Conservation (phyloP, 371 early-diverging fungal genomes). For the Rhizopus delemar region DNA sequence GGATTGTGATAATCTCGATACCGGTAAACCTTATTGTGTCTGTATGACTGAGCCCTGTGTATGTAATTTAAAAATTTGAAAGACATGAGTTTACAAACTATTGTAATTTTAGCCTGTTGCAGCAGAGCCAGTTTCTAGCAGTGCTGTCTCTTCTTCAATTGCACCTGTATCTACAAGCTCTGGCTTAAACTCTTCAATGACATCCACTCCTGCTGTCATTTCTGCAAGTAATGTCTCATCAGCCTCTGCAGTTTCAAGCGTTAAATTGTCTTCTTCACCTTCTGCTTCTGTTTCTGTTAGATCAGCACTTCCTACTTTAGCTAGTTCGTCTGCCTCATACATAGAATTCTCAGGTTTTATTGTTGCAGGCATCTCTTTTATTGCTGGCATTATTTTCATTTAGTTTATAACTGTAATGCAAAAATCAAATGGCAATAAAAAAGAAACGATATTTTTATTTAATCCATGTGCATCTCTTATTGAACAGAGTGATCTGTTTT, state of each 20-base stretch:
- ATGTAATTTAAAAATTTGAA: conserved; percentile 9
- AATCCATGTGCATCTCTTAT: conserved; percentile 19
- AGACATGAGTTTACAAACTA: background rate
- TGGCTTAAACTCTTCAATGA: background rate
- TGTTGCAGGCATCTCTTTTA: conserved; percentile 3
- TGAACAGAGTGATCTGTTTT: conserved; percentile 43
- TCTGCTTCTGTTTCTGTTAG: background rate
- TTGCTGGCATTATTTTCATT: conserved; percentile 1
- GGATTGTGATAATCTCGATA: conserved; percentile 37
- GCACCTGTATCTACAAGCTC: background rate
- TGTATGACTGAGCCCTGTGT: conserved; percentile 32
- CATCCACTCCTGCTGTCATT: background rate
- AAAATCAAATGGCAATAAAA: background rate
- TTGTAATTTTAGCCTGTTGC: background rate
- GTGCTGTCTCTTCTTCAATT: background rate
- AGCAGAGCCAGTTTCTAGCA: background rate
- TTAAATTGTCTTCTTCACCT: background rate
- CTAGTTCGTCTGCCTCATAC: background rate
- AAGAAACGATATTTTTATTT: background rate
- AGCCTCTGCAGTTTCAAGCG: background rate
- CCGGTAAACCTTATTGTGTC: conserved; percentile 31
- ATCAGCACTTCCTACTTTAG: background rate
- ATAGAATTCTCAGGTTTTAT: background rate
- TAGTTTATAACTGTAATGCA: background rate
- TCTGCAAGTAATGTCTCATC: background rate